phyloP scores from a whole-genome alignment of 2,329 filamentous ascomycete species.

The Venturia oleaginea region DNA sequence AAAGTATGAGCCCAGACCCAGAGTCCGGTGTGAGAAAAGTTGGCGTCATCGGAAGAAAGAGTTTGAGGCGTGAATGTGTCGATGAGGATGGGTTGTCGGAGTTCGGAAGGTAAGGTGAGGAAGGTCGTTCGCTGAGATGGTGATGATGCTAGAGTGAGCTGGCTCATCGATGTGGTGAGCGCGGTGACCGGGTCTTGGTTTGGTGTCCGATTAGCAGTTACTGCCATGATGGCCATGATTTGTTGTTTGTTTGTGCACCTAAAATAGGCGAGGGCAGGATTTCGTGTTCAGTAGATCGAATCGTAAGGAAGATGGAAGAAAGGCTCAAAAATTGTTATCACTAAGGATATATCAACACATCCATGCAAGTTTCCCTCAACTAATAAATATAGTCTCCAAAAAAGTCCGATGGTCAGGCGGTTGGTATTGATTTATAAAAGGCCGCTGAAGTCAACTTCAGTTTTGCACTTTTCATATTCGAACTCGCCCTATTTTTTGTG shows the following conservation, averaged over 20 bases:
- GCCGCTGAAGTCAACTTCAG: too few relatives aligned
- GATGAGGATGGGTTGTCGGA: neutral
- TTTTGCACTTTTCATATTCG: too few relatives aligned
- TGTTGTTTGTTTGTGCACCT: neutral
- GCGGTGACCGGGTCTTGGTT: neutral
- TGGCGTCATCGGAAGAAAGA: neutral
- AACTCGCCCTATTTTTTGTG: too few relatives aligned
- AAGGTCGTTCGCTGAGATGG: neutral
- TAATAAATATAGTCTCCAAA: too few relatives aligned
- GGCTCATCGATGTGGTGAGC: neutral
- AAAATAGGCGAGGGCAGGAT: neutral
- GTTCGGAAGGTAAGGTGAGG: neutral
- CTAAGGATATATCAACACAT: too few relatives aligned
- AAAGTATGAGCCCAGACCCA: neutral
- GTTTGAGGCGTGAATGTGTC: neutral
- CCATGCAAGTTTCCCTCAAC: too few relatives aligned
- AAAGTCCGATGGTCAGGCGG: too few relatives aligned
- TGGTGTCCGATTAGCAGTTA: neutral
- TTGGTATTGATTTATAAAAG: too few relatives aligned
- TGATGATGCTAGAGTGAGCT: neutral
- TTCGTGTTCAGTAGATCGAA: neutral
- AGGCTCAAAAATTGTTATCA: too few relatives aligned
- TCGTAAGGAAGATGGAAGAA: neutral
- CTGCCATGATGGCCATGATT: neutral
- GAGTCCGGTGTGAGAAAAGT: neutral